Evolutionary conservation across 2,329 filamentous ascomycete species (phyloP).

Genomic region (Aspergillus aculeatinus): DNA sequence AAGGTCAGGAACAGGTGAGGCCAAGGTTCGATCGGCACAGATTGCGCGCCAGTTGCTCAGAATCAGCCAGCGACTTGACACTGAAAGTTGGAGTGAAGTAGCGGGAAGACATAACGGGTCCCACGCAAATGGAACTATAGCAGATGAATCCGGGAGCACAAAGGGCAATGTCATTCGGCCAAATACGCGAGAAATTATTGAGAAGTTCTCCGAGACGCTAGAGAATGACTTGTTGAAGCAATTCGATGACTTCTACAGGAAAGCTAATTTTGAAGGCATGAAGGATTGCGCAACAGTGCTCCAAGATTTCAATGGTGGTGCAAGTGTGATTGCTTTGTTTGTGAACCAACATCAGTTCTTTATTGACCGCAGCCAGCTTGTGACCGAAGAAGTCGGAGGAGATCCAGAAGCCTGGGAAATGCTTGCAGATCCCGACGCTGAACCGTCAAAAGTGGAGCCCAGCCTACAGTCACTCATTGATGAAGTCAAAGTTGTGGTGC

Average conservation of each 20-base stretch:
- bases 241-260: slow-evolving; percentile 94
- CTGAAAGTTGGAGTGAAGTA: slow-evolving; percentile 63
- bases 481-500: slow-evolving; percentile 91
- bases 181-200: slow-evolving; percentile 83
- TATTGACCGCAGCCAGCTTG: slow-evolving; percentile 89
- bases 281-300: slow-evolving; percentile 92
- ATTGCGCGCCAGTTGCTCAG: slow-evolving; percentile 91
- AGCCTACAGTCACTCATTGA: slow-evolving; percentile 89
- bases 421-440: slow-evolving; percentile 88
- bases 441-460: slow-evolving; percentile 86
- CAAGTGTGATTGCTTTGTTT: slow-evolving; percentile 92
- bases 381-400: slow-evolving; percentile 73
- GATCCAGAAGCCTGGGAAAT: slow-evolving; percentile 77
- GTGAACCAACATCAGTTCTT: slow-evolving; percentile 99
- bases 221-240: slow-evolving; percentile 94
- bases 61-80: slow-evolving; percentile 88
- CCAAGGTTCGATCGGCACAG: slow-evolving; percentile 89
- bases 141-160: slow-evolving; percentile 53
- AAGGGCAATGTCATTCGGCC: slow-evolving; percentile 43
- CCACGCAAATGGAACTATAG: slow-evolving; percentile 23
- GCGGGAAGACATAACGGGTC: slow-evolving; percentile 56
- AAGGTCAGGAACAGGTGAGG: slow-evolving; percentile 78
- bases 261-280: slow-evolving; percentile 97
- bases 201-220: slow-evolving; percentile 93
- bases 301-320: slow-evolving; percentile 91